phyloP scores from a whole-genome alignment of 345 rosid species.

The Ceriops decandra region DNA sequence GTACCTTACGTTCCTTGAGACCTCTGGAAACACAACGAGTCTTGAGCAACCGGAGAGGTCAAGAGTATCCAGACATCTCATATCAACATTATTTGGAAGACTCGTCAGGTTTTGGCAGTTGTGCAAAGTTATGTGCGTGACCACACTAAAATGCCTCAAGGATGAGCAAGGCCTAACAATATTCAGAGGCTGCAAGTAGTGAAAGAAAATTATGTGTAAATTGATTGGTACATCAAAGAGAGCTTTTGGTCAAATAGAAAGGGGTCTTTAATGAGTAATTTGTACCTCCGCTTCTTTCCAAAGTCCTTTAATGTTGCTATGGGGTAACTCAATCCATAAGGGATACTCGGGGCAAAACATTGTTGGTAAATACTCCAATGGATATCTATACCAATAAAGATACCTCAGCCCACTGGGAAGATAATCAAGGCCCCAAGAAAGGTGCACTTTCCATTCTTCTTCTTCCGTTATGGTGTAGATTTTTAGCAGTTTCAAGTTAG shows the following conservation, averaged over 20 bases:
- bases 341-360: not conserved
- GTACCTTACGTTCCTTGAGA: not conserved
- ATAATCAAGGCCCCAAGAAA: not conserved
- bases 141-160: too few relatives aligned
- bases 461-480: too few relatives aligned
- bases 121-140: too few relatives aligned
- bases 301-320: not conserved
- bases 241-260: too few relatives aligned
- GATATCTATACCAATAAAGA: conserved; percentile 2
- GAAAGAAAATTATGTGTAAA: too few relatives aligned
- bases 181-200: too few relatives aligned
- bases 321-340: not conserved
- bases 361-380: not conserved
- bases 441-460: too few relatives aligned
- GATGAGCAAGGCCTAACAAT: too few relatives aligned
- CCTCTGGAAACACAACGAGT: conserved; percentile 2
- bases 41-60: conserved; percentile 12
- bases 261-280: too few relatives aligned
- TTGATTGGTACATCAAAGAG: too few relatives aligned
- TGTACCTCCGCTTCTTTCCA: not conserved
- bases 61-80: conserved; percentile 6
- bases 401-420: conserved; percentile 2
- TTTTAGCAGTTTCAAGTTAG: too few relatives aligned
- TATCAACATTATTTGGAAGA: not conserved
- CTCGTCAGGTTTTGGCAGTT: too few relatives aligned